Evolutionary conservation across 495 filamentous ascomycete genomes (phyloP).

Genomic region (Penicillium goetzii): DNA sequence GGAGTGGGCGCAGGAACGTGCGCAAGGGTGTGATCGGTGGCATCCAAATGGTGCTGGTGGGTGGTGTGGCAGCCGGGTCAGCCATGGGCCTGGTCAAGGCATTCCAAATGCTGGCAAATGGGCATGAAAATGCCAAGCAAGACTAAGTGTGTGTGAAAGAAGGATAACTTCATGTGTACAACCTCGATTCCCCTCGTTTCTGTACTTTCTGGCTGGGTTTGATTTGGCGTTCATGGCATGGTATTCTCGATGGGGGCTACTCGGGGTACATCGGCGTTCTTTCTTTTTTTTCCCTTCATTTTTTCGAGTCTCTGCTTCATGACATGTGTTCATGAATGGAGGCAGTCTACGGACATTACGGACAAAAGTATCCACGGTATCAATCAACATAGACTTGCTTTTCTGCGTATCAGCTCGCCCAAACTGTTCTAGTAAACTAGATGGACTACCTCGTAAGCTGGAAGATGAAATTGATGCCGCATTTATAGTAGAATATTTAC

Average conservation of each 20-base stretch:
- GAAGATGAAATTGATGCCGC: neutral
- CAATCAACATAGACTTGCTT: conserved; percentile 6
- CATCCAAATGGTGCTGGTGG: conserved; percentile 67
- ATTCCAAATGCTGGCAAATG: conserved; percentile 48
- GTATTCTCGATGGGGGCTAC: neutral
- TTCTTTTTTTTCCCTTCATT: neutral
- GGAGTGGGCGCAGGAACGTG: conserved; percentile 42
- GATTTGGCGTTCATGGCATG: conserved; percentile 20
- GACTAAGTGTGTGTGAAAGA: conserved; percentile 9
- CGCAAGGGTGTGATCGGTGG: conserved; percentile 51
- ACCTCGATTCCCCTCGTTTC: neutral
- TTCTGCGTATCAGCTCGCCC: neutral
- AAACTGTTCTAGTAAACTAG: neutral
- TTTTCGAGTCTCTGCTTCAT: neutral
- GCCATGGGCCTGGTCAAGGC: conserved; percentile 67
- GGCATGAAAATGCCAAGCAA: conserved; percentile 20
- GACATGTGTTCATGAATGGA: neutral
- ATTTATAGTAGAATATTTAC: neutral
- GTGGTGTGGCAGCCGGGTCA: conserved; percentile 65
- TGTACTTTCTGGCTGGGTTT: conserved; percentile 1
- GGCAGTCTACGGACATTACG: neutral
- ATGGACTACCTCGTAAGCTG: neutral
- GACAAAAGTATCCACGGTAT: neutral
- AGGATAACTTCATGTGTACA: conserved; percentile 2
- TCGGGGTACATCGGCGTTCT: conserved; percentile 7